A percentile compares a stretch with the other conserved stretches of the same genome.
phyloP scores from a whole-genome alignment of 2,329 filamentous ascomycete species.

The Neofusicoccum parvum region DNA sequence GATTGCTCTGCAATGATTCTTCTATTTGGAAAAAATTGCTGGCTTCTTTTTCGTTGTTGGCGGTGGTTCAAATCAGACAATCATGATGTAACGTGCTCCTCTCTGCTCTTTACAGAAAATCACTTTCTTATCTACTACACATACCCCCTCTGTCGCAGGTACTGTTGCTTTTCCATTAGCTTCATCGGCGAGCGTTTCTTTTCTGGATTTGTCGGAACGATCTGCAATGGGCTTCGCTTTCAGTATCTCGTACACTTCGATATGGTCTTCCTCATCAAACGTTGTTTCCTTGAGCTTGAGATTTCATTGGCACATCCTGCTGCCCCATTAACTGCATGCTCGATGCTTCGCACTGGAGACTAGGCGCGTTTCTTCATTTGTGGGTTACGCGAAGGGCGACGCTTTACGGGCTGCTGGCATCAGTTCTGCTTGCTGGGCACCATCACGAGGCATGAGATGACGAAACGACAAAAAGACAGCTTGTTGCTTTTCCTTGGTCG shows the following conservation, averaged over 20 bases:
- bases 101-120: constrained; percentile 20
- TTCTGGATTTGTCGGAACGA: constrained; percentile 18
- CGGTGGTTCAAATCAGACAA: constrained; percentile 20
- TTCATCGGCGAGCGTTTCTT: constrained; percentile 19
- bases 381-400: not conserved
- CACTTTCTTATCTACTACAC: constrained; percentile 20
- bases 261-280: constrained; percentile 9
- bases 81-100: constrained; percentile 22
- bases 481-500: constrained; percentile 7
- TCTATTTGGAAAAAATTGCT: constrained; percentile 20
- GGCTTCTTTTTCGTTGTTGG: constrained; percentile 19
- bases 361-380: not conserved
- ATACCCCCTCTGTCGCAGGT: constrained; percentile 20
- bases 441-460: constrained; percentile 14
- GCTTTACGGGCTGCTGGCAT: not conserved
- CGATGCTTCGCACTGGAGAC: not conserved
- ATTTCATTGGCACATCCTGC: constrained; percentile 10
- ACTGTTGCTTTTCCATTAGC: constrained; percentile 19
- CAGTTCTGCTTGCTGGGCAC: constrained; percentile 1
- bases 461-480: constrained; percentile 7
- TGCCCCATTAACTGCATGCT: constrained; percentile 11
- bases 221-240: constrained; percentile 9
- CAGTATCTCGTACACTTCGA: constrained; percentile 19
- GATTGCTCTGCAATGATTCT: constrained; percentile 20
- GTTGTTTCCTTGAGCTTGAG: constrained; percentile 8